These are phyloP conservation scores for Claviceps paspali DNA, from an alignment of 2,329 filamentous ascomycete genomes.

Conservation along the genomic window DNA sequence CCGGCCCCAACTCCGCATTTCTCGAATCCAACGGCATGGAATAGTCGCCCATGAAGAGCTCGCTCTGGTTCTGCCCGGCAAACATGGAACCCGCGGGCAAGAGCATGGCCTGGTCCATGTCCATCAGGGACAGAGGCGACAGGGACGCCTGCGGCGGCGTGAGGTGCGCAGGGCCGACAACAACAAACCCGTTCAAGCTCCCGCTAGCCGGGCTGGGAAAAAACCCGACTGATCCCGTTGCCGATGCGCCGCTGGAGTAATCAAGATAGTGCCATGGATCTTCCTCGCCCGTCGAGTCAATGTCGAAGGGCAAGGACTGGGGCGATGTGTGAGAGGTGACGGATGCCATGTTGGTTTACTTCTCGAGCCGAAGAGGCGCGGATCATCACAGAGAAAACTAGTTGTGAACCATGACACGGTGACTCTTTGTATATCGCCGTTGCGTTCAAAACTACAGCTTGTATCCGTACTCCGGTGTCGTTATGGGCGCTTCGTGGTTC, in stretches of 20 bases:
- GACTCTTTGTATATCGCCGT: too few relatives aligned
- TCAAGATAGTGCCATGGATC: constrained; percentile 31
- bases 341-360: constrained; percentile 26
- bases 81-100: constrained; percentile 20
- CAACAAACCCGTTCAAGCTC: constrained; percentile 34
- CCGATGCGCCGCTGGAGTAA: constrained; percentile 19
- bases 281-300: constrained; percentile 24
- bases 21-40: constrained; percentile 6
- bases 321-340: constrained; percentile 25
- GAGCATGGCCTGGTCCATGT: constrained; percentile 22
- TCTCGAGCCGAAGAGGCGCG: too few relatives aligned
- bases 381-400: too few relatives aligned
- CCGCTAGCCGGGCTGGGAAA: constrained; percentile 34
- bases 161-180: constrained; percentile 22
- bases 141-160: constrained; percentile 17
- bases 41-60: constrained; percentile 17
- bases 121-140: constrained; percentile 26
- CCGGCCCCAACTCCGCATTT: neutral
- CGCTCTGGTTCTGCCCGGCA: constrained; percentile 8
- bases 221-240: constrained; percentile 26
- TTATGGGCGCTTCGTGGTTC: too few relatives aligned
- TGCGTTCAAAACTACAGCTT: too few relatives aligned
- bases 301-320: constrained; percentile 23
- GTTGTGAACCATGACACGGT: too few relatives aligned
- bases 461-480: too few relatives aligned